Evolutionary conservation across 2,329 filamentous ascomycete species (phyloP), one percentile per base, ranked within the genome.

Genomic region (Grosmannia penicillata): DNA sequence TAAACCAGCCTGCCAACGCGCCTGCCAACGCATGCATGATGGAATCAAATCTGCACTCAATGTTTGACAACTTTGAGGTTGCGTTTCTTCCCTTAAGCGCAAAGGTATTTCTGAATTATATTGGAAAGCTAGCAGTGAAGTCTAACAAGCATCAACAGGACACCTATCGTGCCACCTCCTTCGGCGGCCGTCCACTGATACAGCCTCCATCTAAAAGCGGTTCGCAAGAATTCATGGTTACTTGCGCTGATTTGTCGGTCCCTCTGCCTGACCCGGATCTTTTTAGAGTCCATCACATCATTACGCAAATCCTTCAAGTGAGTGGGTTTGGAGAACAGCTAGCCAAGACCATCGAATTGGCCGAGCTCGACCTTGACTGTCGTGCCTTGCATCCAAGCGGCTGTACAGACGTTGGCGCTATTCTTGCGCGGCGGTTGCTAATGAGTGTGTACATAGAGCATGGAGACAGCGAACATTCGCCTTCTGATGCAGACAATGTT

Each of bases 221-320:
- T 2, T 23, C 31, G 1, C 6, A 19, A 17, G 2, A 15, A 3
- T 21, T 37, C 7, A 14, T 34, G 3, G 26, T 31, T 10, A 31
- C 22, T 1, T 21, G 15, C 8, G 6, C 15, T 14, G 26, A 38
- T 17, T 3, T 5, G 5, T 3, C 24, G 2, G n/a, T 38, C 6
- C 31, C 35, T 2, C 8, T 35, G 19, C 39, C 35, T 8, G 26
- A 37, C 25, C 19, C 19, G 2, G 30, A 35, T 8, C 38, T 30
- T 26, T 18, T 41, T 4, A 23, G 24, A 4, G 36, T 32, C 4
- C 36, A 41, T 6, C n/a, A 17, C 22, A 29, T 22, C 18, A 19
- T 41, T 4, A 15, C 19, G 8, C 24, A 27, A 9, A 41, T 38
- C n/a, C 39, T 41, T 18, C 19, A 38, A 26, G 35, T 22, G 26